Conservation (phyloP, 495 filamentous ascomycete species). For the Podospora didyma region DNA sequence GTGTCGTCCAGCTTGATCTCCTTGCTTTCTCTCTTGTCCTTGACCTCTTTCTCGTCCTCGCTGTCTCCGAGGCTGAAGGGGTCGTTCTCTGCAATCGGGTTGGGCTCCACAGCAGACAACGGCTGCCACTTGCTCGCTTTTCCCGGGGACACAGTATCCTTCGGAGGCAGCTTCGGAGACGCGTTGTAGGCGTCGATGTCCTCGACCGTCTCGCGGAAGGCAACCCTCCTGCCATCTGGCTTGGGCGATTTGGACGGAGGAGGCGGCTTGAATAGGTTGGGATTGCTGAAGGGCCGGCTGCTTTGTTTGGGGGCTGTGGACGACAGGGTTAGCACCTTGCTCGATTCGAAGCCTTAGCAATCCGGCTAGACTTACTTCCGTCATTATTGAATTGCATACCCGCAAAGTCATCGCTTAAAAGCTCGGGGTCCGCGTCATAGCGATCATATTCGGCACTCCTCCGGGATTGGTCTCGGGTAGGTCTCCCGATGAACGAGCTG, state of each 20-base stretch:
- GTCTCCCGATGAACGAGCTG: slow-evolving; percentile 33
- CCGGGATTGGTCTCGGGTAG: slow-evolving; percentile 45
- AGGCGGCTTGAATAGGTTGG: slow-evolving; percentile 75
- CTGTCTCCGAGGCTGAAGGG: slow-evolving; percentile 96
- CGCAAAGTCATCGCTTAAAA: slow-evolving; percentile 88
- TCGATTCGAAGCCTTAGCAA: background rate
- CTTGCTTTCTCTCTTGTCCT: slow-evolving; percentile 29
- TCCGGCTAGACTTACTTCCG: slow-evolving; percentile 52
- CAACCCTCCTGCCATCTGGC: slow-evolving; percentile 66
- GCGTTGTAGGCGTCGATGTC: slow-evolving; percentile 75
- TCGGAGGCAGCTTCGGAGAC: slow-evolving; percentile 46
- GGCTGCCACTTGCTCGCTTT: slow-evolving; percentile 97
- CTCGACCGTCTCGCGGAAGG: slow-evolving; percentile 71
- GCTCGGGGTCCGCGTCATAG: slow-evolving; percentile 93
- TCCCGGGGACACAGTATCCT: slow-evolving; percentile 24
- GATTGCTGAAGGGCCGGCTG: slow-evolving; percentile 65
- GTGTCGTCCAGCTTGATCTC: slow-evolving; percentile 56
- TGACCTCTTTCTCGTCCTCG: slow-evolving; percentile 78
- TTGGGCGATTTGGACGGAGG: slow-evolving; percentile 55
- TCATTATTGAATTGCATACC: slow-evolving; percentile 77
- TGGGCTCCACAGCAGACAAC: slow-evolving; percentile 79
- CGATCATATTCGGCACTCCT: slow-evolving; percentile 79
- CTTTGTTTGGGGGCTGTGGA: slow-evolving; percentile 27
- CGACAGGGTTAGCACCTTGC: background rate
- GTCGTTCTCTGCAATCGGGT: slow-evolving; percentile 84